Evolutionary conservation across 2,329 filamentous ascomycete genomes (phyloP), one percentile per base, ranked within the genome.

Genomic region (Pseudogymnoascus sp.): DNA sequence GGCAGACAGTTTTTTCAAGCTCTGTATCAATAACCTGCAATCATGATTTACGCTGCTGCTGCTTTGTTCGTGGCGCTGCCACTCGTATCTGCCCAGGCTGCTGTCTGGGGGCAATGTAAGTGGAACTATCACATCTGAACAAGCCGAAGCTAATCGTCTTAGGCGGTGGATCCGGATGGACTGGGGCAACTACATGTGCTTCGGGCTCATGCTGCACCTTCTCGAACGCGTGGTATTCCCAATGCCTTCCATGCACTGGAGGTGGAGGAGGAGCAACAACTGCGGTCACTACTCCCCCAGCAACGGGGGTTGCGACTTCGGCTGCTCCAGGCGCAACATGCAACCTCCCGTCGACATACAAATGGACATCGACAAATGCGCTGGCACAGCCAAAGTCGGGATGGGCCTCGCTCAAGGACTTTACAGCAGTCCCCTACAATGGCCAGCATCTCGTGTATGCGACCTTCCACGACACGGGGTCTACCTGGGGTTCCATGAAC

Each of bases 401-500:
- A 16, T 84, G 81, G 82, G 76, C 74, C 2, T 76, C 83, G 3
- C 77, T 88, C 68, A 88, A 88, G 70, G 86, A 88, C 73, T 88
- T 88, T 74, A 85, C 82, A 18, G 69, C 72, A 62, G 80, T 79
- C 18, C 70, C 75, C 1, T 84, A 84, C 76, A 82, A 88, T 28
- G 82, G 79, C 62, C 71, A 85, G 72, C 77, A 87, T 65, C 78
- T 88, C 5, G 84, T 88, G 1, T 88, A 88, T 69, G 84, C 75
- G 1, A 80, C 83, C 0, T 77, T 71, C 64, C 76, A 79, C 67
- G 75, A 80, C 67, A 68, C 69, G 0, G 76, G 75, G 1, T 70
- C 75, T 1, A 76, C 60, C 63, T 88, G 79, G 67, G 82, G 83
- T 65, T 87, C 84, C 8, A 82, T 87, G 80, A 78, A 74, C 73